Conservation (phyloP, 1,284 basidiomycete genomes). For the Microbotryum lychnidis-dioicae region DNA sequence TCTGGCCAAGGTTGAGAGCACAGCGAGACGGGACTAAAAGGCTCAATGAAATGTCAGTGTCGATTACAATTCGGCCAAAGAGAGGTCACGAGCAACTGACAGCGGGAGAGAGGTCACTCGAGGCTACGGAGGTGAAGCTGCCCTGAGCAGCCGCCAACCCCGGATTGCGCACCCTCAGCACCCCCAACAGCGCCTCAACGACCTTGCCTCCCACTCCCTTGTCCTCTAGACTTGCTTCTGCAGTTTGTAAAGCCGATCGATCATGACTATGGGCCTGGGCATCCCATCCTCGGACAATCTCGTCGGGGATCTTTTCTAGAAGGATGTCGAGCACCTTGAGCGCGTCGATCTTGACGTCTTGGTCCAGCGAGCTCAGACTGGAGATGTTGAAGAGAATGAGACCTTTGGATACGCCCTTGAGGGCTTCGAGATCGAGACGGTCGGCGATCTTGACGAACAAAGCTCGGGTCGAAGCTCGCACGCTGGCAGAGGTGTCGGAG, state of each 20-base stretch:
- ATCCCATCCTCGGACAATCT: slow-evolving; percentile 60
- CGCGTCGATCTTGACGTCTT: slow-evolving; percentile 84
- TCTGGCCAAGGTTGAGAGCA: slow-evolving; percentile 41
- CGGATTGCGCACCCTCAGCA: slow-evolving; percentile 31
- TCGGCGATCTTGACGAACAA: slow-evolving; percentile 3
- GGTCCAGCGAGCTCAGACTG: slow-evolving; percentile 89
- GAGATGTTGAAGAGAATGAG: slow-evolving; percentile 80
- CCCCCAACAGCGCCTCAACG: slow-evolving; percentile 33
- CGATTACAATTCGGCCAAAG: slow-evolving; percentile 6
- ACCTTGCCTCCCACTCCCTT: slow-evolving; percentile 10
- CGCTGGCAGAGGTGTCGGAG: slow-evolving; percentile 8
- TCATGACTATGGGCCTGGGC: neutral
- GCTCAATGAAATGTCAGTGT: slow-evolving; percentile 49
- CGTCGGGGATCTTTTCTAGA: slow-evolving; percentile 60
- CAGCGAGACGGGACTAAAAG: slow-evolving; percentile 27
- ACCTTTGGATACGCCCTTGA: slow-evolving; percentile 13
- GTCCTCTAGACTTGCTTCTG: slow-evolving; percentile 2
- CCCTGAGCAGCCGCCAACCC: slow-evolving; percentile 30
- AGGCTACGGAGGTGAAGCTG: slow-evolving; percentile 50
- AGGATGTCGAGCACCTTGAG: slow-evolving; percentile 72
- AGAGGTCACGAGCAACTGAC: slow-evolving; percentile 44
- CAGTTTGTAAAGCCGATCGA: slow-evolving; percentile 36
- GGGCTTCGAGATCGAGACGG: slow-evolving; percentile 20
- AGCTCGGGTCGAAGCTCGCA: neutral
- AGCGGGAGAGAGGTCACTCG: slow-evolving; percentile 54